These are phyloP conservation scores for Dionaea muscipula DNA, from an alignment of 179 eudicot species.

Conservation along the genomic window DNA sequence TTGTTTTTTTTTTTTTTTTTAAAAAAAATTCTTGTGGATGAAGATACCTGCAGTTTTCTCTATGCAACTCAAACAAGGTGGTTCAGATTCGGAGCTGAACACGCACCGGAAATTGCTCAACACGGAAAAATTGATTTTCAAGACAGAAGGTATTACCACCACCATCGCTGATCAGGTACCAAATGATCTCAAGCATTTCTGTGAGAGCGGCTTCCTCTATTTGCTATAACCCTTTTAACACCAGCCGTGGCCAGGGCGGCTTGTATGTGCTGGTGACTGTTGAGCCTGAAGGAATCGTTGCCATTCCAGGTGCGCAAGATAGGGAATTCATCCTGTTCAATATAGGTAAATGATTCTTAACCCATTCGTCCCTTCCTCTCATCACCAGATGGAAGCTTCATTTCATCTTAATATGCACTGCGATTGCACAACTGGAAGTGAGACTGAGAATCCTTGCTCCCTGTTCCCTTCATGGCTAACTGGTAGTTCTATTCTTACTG, in stretches of 20 bases:
- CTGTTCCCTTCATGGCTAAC: too few species aligned
- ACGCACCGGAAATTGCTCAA: slow-evolving; percentile 57
- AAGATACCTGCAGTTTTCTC: slow-evolving; percentile 76
- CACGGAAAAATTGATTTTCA: slow-evolving; percentile 78
- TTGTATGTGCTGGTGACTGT: slow-evolving; percentile 48
- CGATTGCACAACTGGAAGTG: too few species aligned
- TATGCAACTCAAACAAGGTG: slow-evolving; percentile 37
- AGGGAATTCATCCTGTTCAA: slow-evolving; percentile 55
- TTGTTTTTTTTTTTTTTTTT: too few species aligned
- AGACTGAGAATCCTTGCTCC: too few species aligned
- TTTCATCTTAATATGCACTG: too few species aligned
- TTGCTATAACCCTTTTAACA: slow-evolving; percentile 5
- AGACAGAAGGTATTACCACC: slow-evolving; percentile 29
- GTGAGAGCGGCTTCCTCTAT: slow-evolving; percentile 6
- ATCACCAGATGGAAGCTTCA: not conserved
- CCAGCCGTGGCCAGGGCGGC: slow-evolving; percentile 29
- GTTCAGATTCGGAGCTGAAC: slow-evolving; percentile 32
- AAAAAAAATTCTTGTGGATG: slow-evolving; percentile 5
- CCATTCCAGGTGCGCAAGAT: slow-evolving; percentile 52
- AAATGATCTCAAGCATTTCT: too few species aligned
- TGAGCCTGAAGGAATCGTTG: slow-evolving; percentile 84
- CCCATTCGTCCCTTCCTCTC: not conserved
- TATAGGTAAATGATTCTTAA: slow-evolving; percentile 40
- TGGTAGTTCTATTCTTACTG: not conserved
- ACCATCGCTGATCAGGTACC: slow-evolving; percentile 1